Conservation (phyloP, 768 basidiomycete genomes). For the Gloeopeniophorella convolvens region DNA sequence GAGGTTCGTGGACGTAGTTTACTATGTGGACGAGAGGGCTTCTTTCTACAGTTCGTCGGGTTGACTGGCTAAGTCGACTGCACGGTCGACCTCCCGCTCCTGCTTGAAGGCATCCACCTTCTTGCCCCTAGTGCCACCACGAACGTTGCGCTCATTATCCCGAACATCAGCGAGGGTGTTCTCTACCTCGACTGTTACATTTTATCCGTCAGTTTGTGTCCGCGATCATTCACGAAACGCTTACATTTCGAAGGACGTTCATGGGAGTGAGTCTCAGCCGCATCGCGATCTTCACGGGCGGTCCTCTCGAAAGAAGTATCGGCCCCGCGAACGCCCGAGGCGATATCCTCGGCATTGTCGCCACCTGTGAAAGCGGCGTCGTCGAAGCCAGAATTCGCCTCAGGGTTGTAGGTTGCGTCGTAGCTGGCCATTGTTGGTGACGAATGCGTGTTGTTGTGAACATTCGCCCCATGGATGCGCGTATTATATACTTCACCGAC, state of each 20-base stretch:
- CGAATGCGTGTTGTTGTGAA: not conserved
- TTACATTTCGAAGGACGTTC: conserved; percentile 6
- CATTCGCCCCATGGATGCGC: not conserved
- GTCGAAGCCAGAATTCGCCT: conserved; percentile 6
- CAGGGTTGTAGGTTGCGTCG: conserved; percentile 10
- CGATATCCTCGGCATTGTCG: not conserved
- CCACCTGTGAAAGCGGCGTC: not conserved
- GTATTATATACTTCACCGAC: not conserved
- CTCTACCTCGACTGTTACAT: not conserved
- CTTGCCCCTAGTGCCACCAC: not conserved
- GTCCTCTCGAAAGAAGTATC: not conserved
- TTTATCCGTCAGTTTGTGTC: not conserved
- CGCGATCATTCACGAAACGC: not conserved
- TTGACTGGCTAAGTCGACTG: not conserved
- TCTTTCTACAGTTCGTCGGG: not conserved
- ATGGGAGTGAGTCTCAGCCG: not conserved
- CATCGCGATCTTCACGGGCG: conserved; percentile 11
- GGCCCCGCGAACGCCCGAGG: not conserved
- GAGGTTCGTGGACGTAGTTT: too few relatives aligned
- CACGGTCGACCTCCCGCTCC: conserved; percentile 6
- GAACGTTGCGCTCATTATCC: conserved; percentile 8
- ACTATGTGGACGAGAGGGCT: too few relatives aligned
- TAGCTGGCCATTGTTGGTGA: conserved; percentile 5
- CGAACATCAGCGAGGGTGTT: not conserved
- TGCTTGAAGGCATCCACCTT: conserved; percentile 11